These are phyloP conservation scores for Lindgomyces ingoldianus DNA, from an alignment of 495 filamentous ascomycete genomes.

Conservation along the genomic window DNA sequence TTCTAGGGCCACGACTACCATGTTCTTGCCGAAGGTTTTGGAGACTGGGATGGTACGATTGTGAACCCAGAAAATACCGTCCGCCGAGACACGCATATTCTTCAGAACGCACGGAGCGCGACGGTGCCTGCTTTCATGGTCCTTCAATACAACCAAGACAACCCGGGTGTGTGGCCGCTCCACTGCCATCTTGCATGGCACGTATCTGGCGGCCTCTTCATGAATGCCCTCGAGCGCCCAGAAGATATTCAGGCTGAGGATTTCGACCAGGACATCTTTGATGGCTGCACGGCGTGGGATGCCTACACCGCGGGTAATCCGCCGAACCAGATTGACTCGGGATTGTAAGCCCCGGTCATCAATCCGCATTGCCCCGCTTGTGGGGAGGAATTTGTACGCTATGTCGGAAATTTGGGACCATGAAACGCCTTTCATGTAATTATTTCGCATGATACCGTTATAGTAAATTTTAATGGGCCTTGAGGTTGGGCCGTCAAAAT, in stretches of 20 bases:
- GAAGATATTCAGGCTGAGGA: conserved; percentile 42
- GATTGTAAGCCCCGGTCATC: conserved; percentile 40
- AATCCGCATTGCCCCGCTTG: background rate
- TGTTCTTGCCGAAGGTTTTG: conserved; percentile 52
- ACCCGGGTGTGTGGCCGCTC: conserved; percentile 60
- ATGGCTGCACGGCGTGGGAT: conserved; percentile 54
- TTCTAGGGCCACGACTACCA: conserved; percentile 53
- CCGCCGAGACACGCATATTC: conserved; percentile 57
- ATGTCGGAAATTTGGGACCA: background rate
- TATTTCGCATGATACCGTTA: conserved; percentile 2
- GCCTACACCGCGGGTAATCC: conserved; percentile 50
- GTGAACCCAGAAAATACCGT: conserved; percentile 53
- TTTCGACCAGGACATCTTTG: conserved; percentile 28
- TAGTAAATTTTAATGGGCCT: conserved; percentile 9
- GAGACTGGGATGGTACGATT: conserved; percentile 52
- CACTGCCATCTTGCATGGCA: conserved; percentile 65
- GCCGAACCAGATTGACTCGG: conserved; percentile 57
- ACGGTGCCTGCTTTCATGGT: conserved; percentile 45
- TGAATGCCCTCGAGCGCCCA: conserved; percentile 52
- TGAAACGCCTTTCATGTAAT: conserved; percentile 4
- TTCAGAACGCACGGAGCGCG: conserved; percentile 43
- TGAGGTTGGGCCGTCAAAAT: conserved; percentile 3
- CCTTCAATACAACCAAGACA: conserved; percentile 53
- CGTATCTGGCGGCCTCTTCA: conserved; percentile 55
- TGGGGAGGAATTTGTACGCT: background rate